Conservation (phyloP, 1,139 yeast species). For the Candida frijolesensis region DNA sequence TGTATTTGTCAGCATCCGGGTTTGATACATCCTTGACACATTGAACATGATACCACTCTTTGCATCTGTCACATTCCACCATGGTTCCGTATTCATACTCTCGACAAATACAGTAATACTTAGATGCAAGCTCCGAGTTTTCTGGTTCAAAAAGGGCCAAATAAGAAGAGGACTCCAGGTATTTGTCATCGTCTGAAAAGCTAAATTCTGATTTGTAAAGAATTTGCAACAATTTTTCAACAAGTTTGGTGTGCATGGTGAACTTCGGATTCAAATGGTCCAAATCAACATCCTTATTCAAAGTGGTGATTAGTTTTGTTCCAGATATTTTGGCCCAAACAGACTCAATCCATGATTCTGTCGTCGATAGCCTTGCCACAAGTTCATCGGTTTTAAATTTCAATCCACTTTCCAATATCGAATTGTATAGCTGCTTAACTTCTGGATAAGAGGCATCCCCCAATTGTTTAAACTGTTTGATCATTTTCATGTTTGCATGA, state of each 20-base stretch:
- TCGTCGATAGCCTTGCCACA: conserved; percentile 22
- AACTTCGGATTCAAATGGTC: conserved; percentile 22
- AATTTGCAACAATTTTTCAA: conserved; percentile 31
- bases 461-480: conserved; percentile 23
- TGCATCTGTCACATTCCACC: conserved; percentile 79
- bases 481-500: conserved; percentile 25
- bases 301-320: conserved; percentile 29
- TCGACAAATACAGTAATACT: conserved; percentile 70
- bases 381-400: conserved; percentile 23
- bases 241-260: conserved; percentile 23
- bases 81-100: conserved; percentile 67
- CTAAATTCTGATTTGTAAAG: conserved; percentile 36
- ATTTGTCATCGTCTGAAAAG: conserved; percentile 45
- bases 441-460: conserved; percentile 24
- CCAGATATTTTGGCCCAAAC: conserved; percentile 31
- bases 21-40: conserved; percentile 52
- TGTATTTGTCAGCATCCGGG: conserved; percentile 44
- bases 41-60: conserved; percentile 77
- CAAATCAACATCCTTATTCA: conserved; percentile 20
- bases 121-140: conserved; percentile 14
- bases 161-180: conserved; percentile 31
- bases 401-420: conserved; percentile 29
- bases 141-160: conserved; percentile 17
- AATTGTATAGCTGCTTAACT: conserved; percentile 25
- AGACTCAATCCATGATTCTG: conserved; percentile 46